Base-by-base conservation (phyloP, 345 rosid species). In the Firmiana major region DNA sequence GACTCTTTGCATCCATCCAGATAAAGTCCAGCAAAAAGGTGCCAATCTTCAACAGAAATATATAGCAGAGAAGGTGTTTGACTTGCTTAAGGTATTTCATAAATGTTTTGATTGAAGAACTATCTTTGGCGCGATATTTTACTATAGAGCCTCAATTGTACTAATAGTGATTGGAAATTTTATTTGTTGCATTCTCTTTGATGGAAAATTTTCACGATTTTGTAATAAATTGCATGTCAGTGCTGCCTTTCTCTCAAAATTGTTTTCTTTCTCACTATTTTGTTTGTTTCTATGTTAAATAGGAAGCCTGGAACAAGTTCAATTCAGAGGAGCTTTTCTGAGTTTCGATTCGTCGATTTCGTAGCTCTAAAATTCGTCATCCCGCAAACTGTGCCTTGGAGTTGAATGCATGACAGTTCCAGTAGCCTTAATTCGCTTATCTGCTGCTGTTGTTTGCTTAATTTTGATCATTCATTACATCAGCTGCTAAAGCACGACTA, bases 11-110 rank as follows among this genome's bases (percentile, higher is more conserved):
- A 91, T 97, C 83, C 99, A 97, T 87, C 97, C 98, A 8, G 98
- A 97, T 83, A 97, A 97, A 85, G 98, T 97, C 80, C 98, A 97
- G 80, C 99, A 94, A 77, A 97, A 92, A 79, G 98, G 98, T 36
- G 96, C 97, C 76, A 97, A 83, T 87, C 97, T 97, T 71, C 98
- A 97, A 79, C 98, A 97, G 81, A 97, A 97, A 78, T 97, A 92
- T 80, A 64, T 94, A 77, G 97, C 98, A 0, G 99, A 97, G 85
- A 97, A 97, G 82, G 98, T 97, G 73, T 97, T 97, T 38, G 98
- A 97, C 90, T 79, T 94, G 85, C 97, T 97, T 64, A 97, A 97
- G 94, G 99, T 94, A 90, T 69, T 55, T 74, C 13, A 24, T 62
- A 4, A 31, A 21, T 54, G 26, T 66, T 58, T 24, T 75, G 38